A percentile compares a stretch with the other conserved stretches of the same genome.
Evolutionary conservation across 345 rosid species (phyloP).

Genomic region (Eucalyptus urophylla): DNA sequence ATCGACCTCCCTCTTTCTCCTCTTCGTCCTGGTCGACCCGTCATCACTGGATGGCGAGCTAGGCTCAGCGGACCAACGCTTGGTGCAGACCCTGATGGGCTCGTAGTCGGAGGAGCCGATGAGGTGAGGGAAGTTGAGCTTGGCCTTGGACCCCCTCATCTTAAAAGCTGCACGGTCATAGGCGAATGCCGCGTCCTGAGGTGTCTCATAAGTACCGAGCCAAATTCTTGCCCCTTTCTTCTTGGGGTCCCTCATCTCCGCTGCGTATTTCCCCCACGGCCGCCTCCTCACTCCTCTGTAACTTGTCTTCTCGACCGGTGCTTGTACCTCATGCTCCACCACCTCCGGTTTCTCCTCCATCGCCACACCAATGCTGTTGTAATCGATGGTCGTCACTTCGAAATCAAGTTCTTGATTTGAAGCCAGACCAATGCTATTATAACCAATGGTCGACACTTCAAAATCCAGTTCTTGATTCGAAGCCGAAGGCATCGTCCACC

Average conservation of each 20-base stretch:
- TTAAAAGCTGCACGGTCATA: slow-evolving; percentile 30
- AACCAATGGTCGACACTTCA: background rate
- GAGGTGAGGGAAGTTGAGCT: slow-evolving; percentile 28
- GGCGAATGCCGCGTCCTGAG: slow-evolving; percentile 39
- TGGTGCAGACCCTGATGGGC: slow-evolving; percentile 19
- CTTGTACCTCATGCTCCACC: background rate
- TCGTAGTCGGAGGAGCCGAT: slow-evolving; percentile 14
- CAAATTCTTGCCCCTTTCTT: slow-evolving; percentile 34
- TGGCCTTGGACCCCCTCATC: slow-evolving; percentile 32
- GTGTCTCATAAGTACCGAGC: slow-evolving; percentile 37
- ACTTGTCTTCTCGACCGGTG: background rate
- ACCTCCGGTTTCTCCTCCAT: background rate
- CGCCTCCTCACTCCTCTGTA: slow-evolving; percentile 36
- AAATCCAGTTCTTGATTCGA: background rate
- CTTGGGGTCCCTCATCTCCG: slow-evolving; percentile 37
- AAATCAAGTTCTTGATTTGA: background rate
- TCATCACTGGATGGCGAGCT: background rate
- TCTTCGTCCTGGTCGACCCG: background rate
- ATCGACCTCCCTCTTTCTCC: background rate
- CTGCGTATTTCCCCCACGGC: slow-evolving; percentile 39
- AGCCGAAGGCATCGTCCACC: slow-evolving; percentile 7
- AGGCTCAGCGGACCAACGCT: slow-evolving; percentile 16
- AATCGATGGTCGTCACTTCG: background rate
- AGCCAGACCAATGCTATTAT: background rate
- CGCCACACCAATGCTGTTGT: background rate